Percentiles rank a stretch among this genome's conserved stretches.
Evolutionary conservation across 2,329 filamentous ascomycete genomes (phyloP).

Genomic region (Fusarium scirpi): DNA sequence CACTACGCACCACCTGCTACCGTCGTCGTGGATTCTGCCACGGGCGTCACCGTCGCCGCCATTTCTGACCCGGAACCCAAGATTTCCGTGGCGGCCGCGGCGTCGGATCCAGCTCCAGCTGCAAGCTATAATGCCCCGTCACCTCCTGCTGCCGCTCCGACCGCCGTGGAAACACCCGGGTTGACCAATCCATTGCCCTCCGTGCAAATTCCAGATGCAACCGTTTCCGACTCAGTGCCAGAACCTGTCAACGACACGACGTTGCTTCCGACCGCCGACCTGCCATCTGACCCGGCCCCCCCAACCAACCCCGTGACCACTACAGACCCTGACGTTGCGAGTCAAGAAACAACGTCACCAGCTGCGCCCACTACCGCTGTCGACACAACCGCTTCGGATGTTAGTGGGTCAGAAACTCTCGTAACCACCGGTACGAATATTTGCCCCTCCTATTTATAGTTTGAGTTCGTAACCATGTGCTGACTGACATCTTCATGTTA

Average conservation of each 20-base stretch:
- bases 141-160: constrained; percentile 27
- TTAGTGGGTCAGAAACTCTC: constrained; percentile 36
- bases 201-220: constrained; percentile 28
- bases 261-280: constrained; percentile 30
- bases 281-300: constrained; percentile 21
- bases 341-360: constrained; percentile 34
- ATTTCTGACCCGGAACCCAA: constrained; percentile 47
- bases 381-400: constrained; percentile 28
- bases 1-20: constrained; percentile 55
- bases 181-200: constrained; percentile 39
- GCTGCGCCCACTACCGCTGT: constrained; percentile 29
- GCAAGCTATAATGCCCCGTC: constrained; percentile 42
- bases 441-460: constrained; percentile 25
- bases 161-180: constrained; percentile 36
- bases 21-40: constrained; percentile 52
- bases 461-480: constrained; percentile 28
- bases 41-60: constrained; percentile 54
- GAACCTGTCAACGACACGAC: constrained; percentile 31
- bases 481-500: constrained; percentile 31
- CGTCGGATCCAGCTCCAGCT: constrained; percentile 38
- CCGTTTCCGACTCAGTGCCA: constrained; percentile 30
- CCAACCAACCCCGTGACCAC: constrained; percentile 25
- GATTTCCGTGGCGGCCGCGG: constrained; percentile 41
- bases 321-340: constrained; percentile 25
- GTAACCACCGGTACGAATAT: constrained; percentile 42